Base-by-base conservation (phyloP, 2,329 filamentous ascomycete species). In the Diaporthe citriasiana region DNA sequence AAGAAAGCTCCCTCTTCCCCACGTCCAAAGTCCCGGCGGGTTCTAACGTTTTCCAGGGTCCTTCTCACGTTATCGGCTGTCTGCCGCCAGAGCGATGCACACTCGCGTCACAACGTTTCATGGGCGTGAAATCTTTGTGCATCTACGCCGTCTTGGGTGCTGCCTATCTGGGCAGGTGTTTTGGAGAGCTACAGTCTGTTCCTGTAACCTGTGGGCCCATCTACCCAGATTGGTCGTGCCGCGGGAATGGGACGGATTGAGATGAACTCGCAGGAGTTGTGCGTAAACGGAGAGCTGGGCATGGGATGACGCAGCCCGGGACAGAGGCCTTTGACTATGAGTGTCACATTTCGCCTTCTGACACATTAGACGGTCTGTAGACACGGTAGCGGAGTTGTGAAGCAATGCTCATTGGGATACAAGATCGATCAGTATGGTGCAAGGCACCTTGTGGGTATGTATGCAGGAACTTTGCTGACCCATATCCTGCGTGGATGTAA, bases 131-230 rank as follows among this genome's bases (percentile, higher is more conserved):
- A 38, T 51, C 63, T 51, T 45, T 38, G 45, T 66, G 45, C 63
- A 9, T 66, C 45, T 17, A 22, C 63, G 45, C 30, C 22, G 66
- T 35, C 66, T 70, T 70, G 66, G 50, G 51, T 59, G 13, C 40
- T 70, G 53, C 63, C 63, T 66, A 66, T 66, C 63, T 66, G 30
- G 45, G 63, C 51, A 66, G 63, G 45, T 66, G 60, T 66, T 38
- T 66, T 66, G 19, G 30, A 66, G 30, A 38, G 45, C 60, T 51
- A 50, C 45, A 19, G 15, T 22, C 13, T 38, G 60, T 33, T 33
- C 45, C 30, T 55, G 17, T 13, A 13, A 7, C 45, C 45, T 47
- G 56, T n/a, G 56, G 56, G 35, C 25, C 56, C 38, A 10, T 42
- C 35, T 35, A 35, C 65, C 51, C 35, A 33, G 35, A 19, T 69